phyloP scores from a whole-genome alignment of 176 grass and related monocot genomes.

The Rhipidocladum racemiflorum region DNA sequence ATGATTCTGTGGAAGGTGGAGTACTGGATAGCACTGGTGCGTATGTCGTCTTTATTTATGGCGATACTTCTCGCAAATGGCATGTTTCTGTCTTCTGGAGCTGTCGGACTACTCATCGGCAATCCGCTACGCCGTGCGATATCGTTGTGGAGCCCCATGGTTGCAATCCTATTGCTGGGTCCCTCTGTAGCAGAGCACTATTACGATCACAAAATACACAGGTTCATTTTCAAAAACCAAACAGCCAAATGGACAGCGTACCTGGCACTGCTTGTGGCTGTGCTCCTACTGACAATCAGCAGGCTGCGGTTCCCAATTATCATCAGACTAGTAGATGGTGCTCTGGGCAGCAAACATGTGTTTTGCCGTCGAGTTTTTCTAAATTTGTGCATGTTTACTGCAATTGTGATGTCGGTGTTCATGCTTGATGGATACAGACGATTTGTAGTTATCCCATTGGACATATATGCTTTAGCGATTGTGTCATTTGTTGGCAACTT shows the following conservation, averaged over 20 bases:
- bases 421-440: too few species aligned
- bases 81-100: background rate
- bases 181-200: background rate
- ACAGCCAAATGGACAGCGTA: background rate
- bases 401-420: background rate
- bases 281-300: background rate
- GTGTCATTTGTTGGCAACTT: background rate
- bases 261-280: background rate
- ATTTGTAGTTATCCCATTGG: accelerated
- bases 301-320: background rate
- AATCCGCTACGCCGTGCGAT: background rate
- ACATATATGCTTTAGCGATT: too few species aligned
- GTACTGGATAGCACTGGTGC: too few species aligned
- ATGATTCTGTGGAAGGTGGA: too few species aligned
- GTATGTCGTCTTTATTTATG: too few species aligned
- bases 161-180: background rate
- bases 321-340: background rate
- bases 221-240: background rate
- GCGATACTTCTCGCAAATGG: too few species aligned
- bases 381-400: background rate
- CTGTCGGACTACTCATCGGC: background rate
- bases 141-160: background rate
- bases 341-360: background rate
- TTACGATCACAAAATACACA: background rate
- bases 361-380: background rate